Evolutionary conservation across 768 basidiomycete species (phyloP), one percentile per base, ranked within the genome.

Genomic region (Boletus tomentosulus): DNA sequence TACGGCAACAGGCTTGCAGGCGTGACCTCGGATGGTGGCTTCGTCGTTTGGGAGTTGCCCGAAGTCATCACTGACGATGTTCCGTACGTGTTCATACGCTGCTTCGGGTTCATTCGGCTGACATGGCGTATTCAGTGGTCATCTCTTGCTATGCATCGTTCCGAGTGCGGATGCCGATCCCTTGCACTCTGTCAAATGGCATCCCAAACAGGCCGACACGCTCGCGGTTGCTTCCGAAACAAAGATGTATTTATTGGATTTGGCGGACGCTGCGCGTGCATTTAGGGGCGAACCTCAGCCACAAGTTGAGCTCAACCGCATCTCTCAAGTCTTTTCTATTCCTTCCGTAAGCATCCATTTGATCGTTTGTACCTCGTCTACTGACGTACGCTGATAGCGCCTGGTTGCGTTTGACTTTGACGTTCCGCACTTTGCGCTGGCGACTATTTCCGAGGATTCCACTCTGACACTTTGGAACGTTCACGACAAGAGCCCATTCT

Each of bases 351-450:
- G 87, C 28, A 2, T 44, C 6, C 12, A 19, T 46, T 13, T 30
- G 34, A 12, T n/a, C 1, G 22, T 16, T 1, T 15, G 31, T 9
- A 13, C 16, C 6, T 9, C 28, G 12, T 27, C 2, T 46, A 15
- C 34, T 61, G 34, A 57, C 13, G 5, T n/a, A 15, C 13, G 45
- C 11, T 47, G 39, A n/a, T 62, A 92, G 89, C 81, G 84, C 54
- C 78, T 93, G 58, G 82, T 90, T 59, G 85, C 89, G 51, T 90
- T 93, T 62, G 90, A 92, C 59, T 93, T 92, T 61, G 91, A 92
- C 61, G 82, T 86, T 49, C 73, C 81, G 45, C 87, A 89, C 56
- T 81, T 83, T 65, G 86, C 87, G 6, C 74, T 93, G 46, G 89
- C 89, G 19, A 87, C 87, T 27, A 87, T 93, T 54, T 87, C 88